Evolutionary conservation across 495 filamentous ascomycete genomes (phyloP), one percentile per base, ranked within the genome.

Genomic region (Entonaema liquescens): DNA sequence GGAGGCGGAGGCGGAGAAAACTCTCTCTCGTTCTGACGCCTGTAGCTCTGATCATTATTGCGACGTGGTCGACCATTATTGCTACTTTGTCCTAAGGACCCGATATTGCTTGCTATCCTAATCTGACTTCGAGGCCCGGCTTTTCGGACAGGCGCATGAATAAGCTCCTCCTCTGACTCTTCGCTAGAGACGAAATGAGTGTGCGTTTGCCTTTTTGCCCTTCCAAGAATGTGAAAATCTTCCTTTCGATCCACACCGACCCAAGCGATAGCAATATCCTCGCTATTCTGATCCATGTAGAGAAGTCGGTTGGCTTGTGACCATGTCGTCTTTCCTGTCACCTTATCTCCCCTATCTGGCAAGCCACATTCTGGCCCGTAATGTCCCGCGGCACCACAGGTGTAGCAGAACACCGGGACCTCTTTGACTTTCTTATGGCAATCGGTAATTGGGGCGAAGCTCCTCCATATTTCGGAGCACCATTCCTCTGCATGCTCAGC

Each of bases 111-210:
- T 12, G 77, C 66, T 50, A 83, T 79, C 9, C 53, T 71, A 38
- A 80, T 83, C n/a, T 68, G 62, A 15, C 74, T 71, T 17, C 67
- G 59, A 36, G 59, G 56, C 8, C 49, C 53, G n/a, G 49, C 65
- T 47, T 65, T 75, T 44, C 71, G 67, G 7, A 83, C 61, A 12
- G 77, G 78, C 25, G 76, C 71, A 5, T 79, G 79, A 21, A 84
- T 72, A 55, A 83, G 78, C 19, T 73, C 76, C 19, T 82, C 81
- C 2, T 82, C 77, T 7, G 82, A 82, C 12, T 83, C 81, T 9
- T 83, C 82, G 44, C 79, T 79, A 5, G 73, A 82, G 31, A 77
- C 70, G 59, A 80, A 83, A 21, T 79, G 71, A 28, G 82, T 74
- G 60, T 83, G 81, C 26, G 70, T 68, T n/a, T 70, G 75, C 21